A percentile compares a stretch with the other conserved stretches of the same genome.
These are phyloP conservation scores for Diaporthe aspalathi DNA, from an alignment of 2,329 filamentous ascomycete genomes.

Conservation along the genomic window DNA sequence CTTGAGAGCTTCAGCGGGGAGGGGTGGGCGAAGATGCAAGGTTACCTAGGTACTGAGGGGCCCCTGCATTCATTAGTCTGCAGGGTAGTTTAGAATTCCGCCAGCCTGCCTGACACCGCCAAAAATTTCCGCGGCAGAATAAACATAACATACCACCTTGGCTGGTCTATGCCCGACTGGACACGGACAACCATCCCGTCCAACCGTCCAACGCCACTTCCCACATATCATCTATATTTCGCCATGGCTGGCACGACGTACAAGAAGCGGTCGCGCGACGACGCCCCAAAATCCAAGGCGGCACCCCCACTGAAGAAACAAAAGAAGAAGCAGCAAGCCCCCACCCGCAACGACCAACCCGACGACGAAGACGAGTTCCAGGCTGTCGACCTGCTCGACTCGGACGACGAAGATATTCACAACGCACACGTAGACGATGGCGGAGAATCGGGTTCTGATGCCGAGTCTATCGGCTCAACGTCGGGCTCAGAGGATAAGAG, in stretches of 20 bases:
- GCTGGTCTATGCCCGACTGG: background rate
- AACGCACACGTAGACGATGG: constrained; percentile 64
- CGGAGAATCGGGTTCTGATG: constrained; percentile 46
- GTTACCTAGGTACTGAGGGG: background rate
- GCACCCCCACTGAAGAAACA: constrained; percentile 62
- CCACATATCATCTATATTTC: background rate
- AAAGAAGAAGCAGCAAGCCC: constrained; percentile 58
- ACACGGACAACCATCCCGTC: background rate
- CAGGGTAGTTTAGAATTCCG: no score
- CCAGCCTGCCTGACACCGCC: constrained; percentile 30
- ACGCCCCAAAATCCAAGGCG: constrained; percentile 47
- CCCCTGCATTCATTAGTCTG: background rate
- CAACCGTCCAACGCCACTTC: background rate
- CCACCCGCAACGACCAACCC: constrained; percentile 60
- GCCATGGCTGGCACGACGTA: constrained; percentile 47
- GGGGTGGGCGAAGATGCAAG: background rate
- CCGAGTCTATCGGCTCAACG: constrained; percentile 51
- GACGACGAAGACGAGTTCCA: constrained; percentile 55
- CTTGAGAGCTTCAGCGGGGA: no score
- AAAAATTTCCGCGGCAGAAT: constrained; percentile 38
- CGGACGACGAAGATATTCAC: constrained; percentile 67
- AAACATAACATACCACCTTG: background rate
- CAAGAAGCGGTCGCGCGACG: constrained; percentile 50
- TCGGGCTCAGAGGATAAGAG: constrained; percentile 52
- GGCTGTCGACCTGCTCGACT: constrained; percentile 66